Conservation (phyloP, 2,329 filamentous ascomycete species). For the Rutstroemia sp. region DNA sequence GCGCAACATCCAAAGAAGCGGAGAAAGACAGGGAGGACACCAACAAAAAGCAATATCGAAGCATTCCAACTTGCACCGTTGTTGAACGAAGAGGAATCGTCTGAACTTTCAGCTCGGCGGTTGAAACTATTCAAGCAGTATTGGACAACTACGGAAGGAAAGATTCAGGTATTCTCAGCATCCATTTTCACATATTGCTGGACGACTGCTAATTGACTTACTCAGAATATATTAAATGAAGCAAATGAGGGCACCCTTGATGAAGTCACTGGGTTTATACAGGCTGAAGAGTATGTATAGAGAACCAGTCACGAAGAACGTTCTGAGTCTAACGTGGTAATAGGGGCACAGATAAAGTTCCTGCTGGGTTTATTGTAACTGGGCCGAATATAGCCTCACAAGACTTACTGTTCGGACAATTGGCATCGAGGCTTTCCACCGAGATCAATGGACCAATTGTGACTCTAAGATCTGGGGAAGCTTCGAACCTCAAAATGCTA, state of each 20-base stretch:
- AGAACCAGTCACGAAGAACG: neutral
- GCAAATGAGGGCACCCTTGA: conserved; percentile 54
- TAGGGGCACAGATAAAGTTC: conserved; percentile 31
- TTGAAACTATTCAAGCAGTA: conserved; percentile 51
- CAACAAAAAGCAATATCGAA: conserved; percentile 8
- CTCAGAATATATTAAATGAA: conserved; percentile 47
- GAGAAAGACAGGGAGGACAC: conserved; percentile 27
- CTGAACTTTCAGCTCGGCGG: conserved; percentile 43
- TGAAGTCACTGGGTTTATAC: conserved; percentile 50
- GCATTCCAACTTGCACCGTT: conserved; percentile 40
- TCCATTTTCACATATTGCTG: neutral
- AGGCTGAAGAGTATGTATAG: conserved; percentile 6
- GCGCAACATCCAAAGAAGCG: conserved; percentile 29
- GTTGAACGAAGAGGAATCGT: conserved; percentile 46
- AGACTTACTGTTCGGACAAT: conserved; percentile 63
- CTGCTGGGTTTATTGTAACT: conserved; percentile 66
- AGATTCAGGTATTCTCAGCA: conserved; percentile 46
- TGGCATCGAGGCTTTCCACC: conserved; percentile 48
- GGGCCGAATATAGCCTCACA: conserved; percentile 74
- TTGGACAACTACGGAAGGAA: conserved; percentile 57
- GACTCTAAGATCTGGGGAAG: conserved; percentile 60
- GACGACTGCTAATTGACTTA: conserved; percentile 27
- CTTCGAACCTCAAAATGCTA: conserved; percentile 64
- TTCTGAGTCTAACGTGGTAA: conserved; percentile 1
- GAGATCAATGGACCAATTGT: conserved; percentile 50